These are phyloP conservation scores for Phytophthora palmivora DNA, from an alignment of 352 stramenopile species.

Conservation along the genomic window DNA sequence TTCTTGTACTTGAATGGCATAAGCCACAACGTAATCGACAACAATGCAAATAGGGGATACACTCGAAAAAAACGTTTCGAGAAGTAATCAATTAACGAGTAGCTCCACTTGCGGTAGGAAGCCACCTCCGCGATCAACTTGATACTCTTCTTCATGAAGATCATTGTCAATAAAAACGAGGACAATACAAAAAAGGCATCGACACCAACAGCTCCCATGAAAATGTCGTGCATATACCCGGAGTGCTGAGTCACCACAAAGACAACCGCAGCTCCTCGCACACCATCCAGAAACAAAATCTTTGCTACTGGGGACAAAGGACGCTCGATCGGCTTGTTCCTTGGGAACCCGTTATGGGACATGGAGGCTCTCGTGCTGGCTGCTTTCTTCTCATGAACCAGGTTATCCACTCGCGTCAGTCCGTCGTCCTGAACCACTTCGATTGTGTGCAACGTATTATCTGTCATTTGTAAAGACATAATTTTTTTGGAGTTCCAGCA, in stretches of 20 bases:
- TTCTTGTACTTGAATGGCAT: constrained; percentile 16
- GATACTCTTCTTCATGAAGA: constrained; percentile 31
- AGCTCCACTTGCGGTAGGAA: constrained; percentile 2
- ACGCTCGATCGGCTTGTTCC: neutral
- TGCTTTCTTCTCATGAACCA: too few relatives aligned
- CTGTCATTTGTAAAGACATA: too few relatives aligned
- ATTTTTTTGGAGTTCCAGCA: too few relatives aligned
- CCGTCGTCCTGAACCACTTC: too few relatives aligned
- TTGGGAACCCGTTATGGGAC: neutral
- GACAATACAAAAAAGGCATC: constrained; percentile 21
- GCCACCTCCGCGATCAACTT: constrained; percentile 6
- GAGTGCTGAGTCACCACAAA: constrained; percentile 16
- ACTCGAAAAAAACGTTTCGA: constrained; percentile 10
- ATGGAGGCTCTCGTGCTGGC: too few relatives aligned
- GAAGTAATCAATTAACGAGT: constrained; percentile 1
- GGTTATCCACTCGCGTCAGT: too few relatives aligned
- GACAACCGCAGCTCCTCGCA: constrained; percentile 6
- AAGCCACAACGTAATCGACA: constrained; percentile 13
- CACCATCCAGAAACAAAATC: constrained; percentile 14
- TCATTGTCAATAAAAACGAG: constrained; percentile 19
- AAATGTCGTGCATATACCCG: constrained; percentile 13
- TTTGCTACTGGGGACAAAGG: constrained; percentile 6
- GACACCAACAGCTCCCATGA: constrained; percentile 11
- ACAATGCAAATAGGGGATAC: constrained; percentile 5
- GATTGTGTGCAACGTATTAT: too few relatives aligned